Percentiles rank a stretch among this genome's conserved stretches.
Evolutionary conservation across 2,329 filamentous ascomycete genomes (phyloP).

Genomic region (Beauveria medogensis): DNA sequence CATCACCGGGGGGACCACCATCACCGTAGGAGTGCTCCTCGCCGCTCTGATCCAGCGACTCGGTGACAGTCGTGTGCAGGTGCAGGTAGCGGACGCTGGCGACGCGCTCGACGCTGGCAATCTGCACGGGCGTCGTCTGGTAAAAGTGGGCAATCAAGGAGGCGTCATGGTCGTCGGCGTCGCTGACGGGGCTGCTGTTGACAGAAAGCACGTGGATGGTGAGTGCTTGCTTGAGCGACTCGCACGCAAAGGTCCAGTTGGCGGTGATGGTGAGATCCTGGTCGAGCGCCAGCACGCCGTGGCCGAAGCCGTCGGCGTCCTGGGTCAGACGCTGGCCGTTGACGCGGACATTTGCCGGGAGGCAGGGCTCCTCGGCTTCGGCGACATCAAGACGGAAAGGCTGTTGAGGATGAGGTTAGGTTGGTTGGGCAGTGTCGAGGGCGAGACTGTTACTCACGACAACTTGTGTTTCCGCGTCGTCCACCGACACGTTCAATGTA

Average conservation of each 20-base stretch:
- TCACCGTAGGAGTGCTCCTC: conserved; percentile 4
- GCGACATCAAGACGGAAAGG: conserved; percentile 36
- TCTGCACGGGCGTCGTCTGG: conserved; percentile 34
- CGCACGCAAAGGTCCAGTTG: conserved; percentile 40
- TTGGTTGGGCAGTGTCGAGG: background rate
- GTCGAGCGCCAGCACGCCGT: conserved; percentile 32
- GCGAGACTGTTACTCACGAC: conserved; percentile 15
- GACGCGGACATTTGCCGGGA: conserved; percentile 36
- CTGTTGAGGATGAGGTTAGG: conserved; percentile 16
- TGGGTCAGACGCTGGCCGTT: conserved; percentile 36
- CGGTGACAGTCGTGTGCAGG: conserved; percentile 10
- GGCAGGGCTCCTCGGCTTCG: conserved; percentile 38
- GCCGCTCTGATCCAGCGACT: conserved; percentile 12
- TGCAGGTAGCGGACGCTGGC: conserved; percentile 23
- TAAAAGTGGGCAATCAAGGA: conserved; percentile 38
- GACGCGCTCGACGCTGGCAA: conserved; percentile 35
- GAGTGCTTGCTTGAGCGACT: conserved; percentile 35
- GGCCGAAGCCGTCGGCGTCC: conserved; percentile 31
- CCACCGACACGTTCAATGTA: conserved; percentile 17
- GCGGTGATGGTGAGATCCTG: conserved; percentile 32
- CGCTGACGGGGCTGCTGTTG: conserved; percentile 29
- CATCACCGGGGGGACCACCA: background rate
- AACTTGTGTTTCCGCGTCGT: conserved; percentile 13
- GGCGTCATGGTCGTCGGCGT: conserved; percentile 19
- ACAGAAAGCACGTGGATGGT: conserved; percentile 35